Conservation (phyloP, 2,329 filamentous ascomycete species). For the Orbilia ellipsospora region DNA sequence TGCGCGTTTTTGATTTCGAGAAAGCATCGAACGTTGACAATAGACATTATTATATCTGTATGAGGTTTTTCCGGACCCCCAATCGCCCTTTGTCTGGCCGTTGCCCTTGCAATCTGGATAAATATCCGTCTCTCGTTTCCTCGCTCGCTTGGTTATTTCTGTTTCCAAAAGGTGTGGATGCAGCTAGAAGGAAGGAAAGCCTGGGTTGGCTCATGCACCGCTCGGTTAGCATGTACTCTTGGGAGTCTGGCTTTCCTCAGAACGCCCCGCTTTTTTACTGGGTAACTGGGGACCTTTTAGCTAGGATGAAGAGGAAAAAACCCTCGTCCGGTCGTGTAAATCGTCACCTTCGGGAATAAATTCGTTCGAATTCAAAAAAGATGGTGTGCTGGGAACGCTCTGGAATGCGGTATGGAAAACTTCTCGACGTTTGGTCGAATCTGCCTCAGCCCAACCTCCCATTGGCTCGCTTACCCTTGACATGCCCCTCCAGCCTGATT, state of each 20-base stretch:
- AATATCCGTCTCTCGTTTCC: slow-evolving; percentile 53
- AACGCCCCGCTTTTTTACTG: slow-evolving; percentile 47
- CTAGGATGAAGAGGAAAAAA: not conserved
- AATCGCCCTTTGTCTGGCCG: slow-evolving; percentile 6
- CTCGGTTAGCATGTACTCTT: slow-evolving; percentile 47
- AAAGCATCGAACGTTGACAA: too few species aligned
- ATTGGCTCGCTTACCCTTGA: slow-evolving; percentile 55
- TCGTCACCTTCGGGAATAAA: slow-evolving; percentile 36
- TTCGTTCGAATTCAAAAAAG: not conserved
- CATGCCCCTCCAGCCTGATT: slow-evolving; percentile 33
- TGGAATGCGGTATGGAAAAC: slow-evolving; percentile 55
- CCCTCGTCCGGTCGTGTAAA: slow-evolving; percentile 6
- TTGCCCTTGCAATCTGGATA: slow-evolving; percentile 49
- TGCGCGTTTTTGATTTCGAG: too few species aligned
- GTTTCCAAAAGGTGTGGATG: slow-evolving; percentile 39
- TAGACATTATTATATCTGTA: not conserved
- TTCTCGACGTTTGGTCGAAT: slow-evolving; percentile 36
- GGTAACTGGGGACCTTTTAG: not conserved
- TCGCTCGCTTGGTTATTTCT: slow-evolving; percentile 52
- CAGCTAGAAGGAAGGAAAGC: slow-evolving; percentile 4
- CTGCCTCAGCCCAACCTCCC: slow-evolving; percentile 32
- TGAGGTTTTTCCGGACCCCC: slow-evolving; percentile 39
- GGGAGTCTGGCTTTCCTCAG: slow-evolving; percentile 8
- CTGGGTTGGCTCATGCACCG: slow-evolving; percentile 2
- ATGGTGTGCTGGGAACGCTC: slow-evolving; percentile 51